Conservation (phyloP, 176 grass and related monocot species). For the Olyra latifolia region DNA sequence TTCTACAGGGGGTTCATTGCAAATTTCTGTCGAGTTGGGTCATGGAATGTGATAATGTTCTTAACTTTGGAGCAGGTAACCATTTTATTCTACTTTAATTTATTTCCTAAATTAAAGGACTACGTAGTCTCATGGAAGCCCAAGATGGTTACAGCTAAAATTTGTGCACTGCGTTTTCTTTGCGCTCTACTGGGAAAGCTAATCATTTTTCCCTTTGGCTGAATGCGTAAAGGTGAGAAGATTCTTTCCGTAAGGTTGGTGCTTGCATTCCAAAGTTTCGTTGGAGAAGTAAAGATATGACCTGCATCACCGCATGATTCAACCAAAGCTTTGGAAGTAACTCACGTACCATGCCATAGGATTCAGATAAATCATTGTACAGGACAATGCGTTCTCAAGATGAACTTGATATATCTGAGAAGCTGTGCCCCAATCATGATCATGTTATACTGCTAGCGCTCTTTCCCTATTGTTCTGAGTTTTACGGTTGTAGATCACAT, state of each 20-base stretch:
- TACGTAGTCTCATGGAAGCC: not conserved
- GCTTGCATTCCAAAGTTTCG: not conserved
- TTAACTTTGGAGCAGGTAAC: slow-evolving; percentile 88
- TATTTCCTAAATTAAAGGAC: not conserved
- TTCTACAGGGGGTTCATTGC: slow-evolving; percentile 90
- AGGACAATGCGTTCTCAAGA: slow-evolving; percentile 1
- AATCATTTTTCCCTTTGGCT: not conserved
- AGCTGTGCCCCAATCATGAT: not conserved
- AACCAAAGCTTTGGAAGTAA: not conserved
- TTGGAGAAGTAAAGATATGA: not conserved
- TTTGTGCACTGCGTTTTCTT: not conserved
- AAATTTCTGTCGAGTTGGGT: slow-evolving; percentile 82
- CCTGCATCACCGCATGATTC: not conserved
- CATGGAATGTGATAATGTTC: slow-evolving; percentile 99
- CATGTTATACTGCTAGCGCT: slow-evolving; percentile 13
- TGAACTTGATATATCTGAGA: not conserved
- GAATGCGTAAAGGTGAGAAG: slow-evolving; percentile 42
- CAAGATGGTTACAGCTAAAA: not conserved
- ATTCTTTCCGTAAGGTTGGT: slow-evolving; percentile 36
- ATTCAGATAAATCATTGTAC: slow-evolving; percentile 28
- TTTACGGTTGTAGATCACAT: too few relatives aligned
- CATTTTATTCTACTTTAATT: not conserved
- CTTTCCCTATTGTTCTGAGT: too few relatives aligned
- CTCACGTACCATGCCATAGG: not conserved
- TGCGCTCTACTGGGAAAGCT: not conserved